A percentile compares a stretch with the other conserved stretches of the same genome.
phyloP scores from a whole-genome alignment of 108 stramenopile genomes.

The Nitzschia sp. region DNA sequence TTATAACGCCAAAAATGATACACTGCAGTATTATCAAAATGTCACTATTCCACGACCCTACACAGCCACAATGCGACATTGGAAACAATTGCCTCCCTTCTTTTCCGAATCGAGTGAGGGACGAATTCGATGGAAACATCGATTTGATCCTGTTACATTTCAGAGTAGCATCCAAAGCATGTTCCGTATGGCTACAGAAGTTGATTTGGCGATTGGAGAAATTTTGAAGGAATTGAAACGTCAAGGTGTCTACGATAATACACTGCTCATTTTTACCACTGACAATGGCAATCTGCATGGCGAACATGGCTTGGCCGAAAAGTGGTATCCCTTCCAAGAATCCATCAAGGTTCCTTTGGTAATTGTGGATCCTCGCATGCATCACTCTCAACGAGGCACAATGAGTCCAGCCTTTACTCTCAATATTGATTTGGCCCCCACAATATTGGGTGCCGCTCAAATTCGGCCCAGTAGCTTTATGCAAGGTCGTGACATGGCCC shows the following conservation, averaged over 20 bases:
- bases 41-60: slow-evolving; percentile 55
- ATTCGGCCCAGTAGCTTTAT: slow-evolving; percentile 52
- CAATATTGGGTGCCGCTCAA: slow-evolving; percentile 66
- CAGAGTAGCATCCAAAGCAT: slow-evolving; percentile 59
- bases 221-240: slow-evolving; percentile 57
- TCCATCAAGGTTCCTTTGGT: slow-evolving; percentile 74
- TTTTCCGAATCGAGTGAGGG: slow-evolving; percentile 55
- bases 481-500: slow-evolving; percentile 76
- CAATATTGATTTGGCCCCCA: slow-evolving; percentile 79
- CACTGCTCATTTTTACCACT: slow-evolving; percentile 77
- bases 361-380: slow-evolving; percentile 80
- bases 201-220: slow-evolving; percentile 61
- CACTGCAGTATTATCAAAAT: slow-evolving; percentile 50
- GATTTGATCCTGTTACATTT: slow-evolving; percentile 62
- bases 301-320: slow-evolving; percentile 47
- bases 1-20: slow-evolving; percentile 52
- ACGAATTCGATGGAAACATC: slow-evolving; percentile 53
- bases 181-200: slow-evolving; percentile 78
- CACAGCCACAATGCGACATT: slow-evolving; percentile 39
- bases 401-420: slow-evolving; percentile 69
- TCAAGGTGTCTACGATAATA: slow-evolving; percentile 59
- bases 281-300: slow-evolving; percentile 84
- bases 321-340: slow-evolving; percentile 77
- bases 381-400: slow-evolving; percentile 40
- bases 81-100: slow-evolving; percentile 33